Evolutionary conservation across 2,329 filamentous ascomycete genomes (phyloP), one percentile per base, ranked within the genome.

Genomic region (Talaromyces piceae): DNA sequence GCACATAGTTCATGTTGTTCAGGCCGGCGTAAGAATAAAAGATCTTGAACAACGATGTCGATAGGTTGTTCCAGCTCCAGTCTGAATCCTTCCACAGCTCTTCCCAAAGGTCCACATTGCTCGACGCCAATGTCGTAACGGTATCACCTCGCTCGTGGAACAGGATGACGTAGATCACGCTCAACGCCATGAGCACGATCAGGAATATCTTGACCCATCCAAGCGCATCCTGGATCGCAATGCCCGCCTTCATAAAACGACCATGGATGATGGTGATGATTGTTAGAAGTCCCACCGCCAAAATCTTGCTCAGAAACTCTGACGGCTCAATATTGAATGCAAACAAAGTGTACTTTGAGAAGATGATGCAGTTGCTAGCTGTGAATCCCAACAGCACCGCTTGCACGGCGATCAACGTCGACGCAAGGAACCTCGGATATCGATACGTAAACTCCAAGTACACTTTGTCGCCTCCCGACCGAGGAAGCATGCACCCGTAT

Each of bases 401-500:
- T 50, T 86, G 79, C 1, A 82, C 75, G 0, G 82, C 82, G 11
- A 87, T 72, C 13, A 87, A 62, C 0, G 80, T 82, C 2, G 82
- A 83, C 0, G 82, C 81, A 3, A 88, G 72, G 54, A 85, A 82
- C 5, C 77, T 75, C 1, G 84, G 84, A 27, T 73, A 72, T 2
- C 77, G 76, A 62, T 84, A 87, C 0, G 81, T 81, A 62, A 83
- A 84, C 63, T 88, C 84, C 41, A 88, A 76, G 60, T 87, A 87
- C 5, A 87, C 82, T 66, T 87, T 88, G 23, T 79, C 73, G 22
- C 83, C 84, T 5, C 84, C 84, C 0, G 80, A 84, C 0, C 83
- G 74, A 13, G 85, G 85, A 12, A 88, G 69, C 83, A 87, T 86
- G 59, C 78, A 83, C 0, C 84, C 84, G 58, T 81, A 85, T 60